Evolutionary conservation across 2,329 filamentous ascomycete species (phyloP).

Genomic region (Domatiomyces catenatus): DNA sequence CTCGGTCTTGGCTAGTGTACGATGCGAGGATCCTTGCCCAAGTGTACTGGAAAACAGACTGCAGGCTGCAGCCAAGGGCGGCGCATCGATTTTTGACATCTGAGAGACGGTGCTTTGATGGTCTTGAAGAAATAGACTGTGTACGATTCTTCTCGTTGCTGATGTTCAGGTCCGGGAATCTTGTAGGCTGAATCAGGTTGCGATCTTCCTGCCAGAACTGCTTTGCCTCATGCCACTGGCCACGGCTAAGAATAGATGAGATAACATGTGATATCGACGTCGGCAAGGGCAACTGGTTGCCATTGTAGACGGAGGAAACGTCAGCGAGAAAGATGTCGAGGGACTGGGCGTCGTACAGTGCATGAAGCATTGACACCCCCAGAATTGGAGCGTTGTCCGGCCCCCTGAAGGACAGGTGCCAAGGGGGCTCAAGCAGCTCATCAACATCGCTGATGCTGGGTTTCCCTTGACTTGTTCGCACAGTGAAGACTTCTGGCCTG

Average conservation of each 20-base stretch:
- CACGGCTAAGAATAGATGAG: constrained; percentile 27
- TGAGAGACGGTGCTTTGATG: constrained; percentile 18
- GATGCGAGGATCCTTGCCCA: constrained; percentile 63
- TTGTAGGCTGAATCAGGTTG: constrained; percentile 41
- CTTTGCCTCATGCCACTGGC: constrained; percentile 17
- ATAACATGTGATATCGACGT: constrained; percentile 30
- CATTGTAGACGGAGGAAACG: constrained; percentile 31
- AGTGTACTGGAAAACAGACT: constrained; percentile 58
- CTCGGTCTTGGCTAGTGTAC: constrained; percentile 58
- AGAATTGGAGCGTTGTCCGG: constrained; percentile 20
- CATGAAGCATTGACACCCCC: constrained; percentile 54
- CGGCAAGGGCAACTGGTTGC: constrained; percentile 13
- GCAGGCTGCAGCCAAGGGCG: constrained; percentile 50
- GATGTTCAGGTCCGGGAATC: constrained; percentile 64
- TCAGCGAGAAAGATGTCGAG: constrained; percentile 49
- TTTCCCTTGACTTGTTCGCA: constrained; percentile 21
- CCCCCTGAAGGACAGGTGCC: constrained; percentile 42
- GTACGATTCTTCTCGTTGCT: constrained; percentile 27
- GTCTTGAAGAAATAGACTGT: neutral
- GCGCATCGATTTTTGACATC: constrained; percentile 43
- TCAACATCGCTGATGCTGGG: constrained; percentile 13
- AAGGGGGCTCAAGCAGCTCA: constrained; percentile 42
- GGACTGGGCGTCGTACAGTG: constrained; percentile 70
- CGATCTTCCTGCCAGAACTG: constrained; percentile 25
- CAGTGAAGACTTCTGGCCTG: constrained; percentile 16